Evolutionary conservation across 305 asterid genomes (phyloP).

Genomic region (Coffea humblotiana): DNA sequence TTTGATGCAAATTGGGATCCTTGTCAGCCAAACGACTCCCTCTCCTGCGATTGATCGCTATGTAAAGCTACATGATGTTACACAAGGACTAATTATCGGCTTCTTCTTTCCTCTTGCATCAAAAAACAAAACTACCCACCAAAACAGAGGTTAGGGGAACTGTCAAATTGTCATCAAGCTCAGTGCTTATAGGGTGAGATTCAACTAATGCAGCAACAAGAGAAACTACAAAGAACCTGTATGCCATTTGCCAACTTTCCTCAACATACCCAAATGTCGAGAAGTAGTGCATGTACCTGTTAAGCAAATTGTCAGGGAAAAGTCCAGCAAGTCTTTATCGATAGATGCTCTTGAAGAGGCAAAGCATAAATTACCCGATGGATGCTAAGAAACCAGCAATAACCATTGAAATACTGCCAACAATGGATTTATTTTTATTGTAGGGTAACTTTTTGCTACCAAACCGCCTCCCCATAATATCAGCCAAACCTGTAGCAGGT

Average conservation of each 20-base stretch:
- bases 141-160: constrained; percentile 75
- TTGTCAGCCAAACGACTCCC: background rate
- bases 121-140: constrained; percentile 62
- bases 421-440: constrained; percentile 66
- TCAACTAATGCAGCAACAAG: constrained; percentile 76
- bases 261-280: constrained; percentile 70
- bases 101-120: constrained; percentile 11
- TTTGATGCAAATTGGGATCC: background rate
- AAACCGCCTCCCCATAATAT: constrained; percentile 77
- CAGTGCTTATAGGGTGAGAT: constrained; percentile 85
- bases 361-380: constrained; percentile 54
- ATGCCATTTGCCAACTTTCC: constrained; percentile 53
- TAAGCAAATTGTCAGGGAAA: constrained; percentile 25
- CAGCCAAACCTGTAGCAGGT: constrained; percentile 71
- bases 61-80: background rate
- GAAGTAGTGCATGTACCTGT: constrained; percentile 85
- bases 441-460: constrained; percentile 80
- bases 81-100: background rate
- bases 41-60: background rate
- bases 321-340: background rate
- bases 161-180: constrained; percentile 84
- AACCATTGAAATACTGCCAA: constrained; percentile 77
- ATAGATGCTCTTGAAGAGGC: constrained; percentile 15
- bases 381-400: constrained; percentile 82
- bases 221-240: constrained; percentile 65